phyloP scores from a whole-genome alignment of 306 rosid species.

The Sindora glabra region DNA sequence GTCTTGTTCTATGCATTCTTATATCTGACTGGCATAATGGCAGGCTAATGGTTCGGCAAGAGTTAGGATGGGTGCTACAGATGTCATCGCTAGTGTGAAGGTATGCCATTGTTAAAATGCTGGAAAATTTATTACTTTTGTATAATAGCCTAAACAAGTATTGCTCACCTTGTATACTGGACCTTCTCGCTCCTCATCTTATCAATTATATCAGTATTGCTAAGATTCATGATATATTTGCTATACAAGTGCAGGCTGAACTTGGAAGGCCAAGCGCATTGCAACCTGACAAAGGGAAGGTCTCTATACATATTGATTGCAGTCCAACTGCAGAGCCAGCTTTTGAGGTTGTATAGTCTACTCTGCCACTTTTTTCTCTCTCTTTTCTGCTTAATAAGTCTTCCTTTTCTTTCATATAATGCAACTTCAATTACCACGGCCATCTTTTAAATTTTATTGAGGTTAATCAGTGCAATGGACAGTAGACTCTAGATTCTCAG shows the following conservation, averaged over 20 bases:
- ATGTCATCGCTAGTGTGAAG: slow-evolving; percentile 85
- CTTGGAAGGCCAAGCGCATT: slow-evolving; percentile 67
- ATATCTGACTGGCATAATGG: slow-evolving; percentile 5
- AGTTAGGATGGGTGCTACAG: slow-evolving; percentile 71
- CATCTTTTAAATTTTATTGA: not conserved
- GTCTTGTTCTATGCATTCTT: not conserved
- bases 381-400: slow-evolving; percentile 4
- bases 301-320: slow-evolving; percentile 60
- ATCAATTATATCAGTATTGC: not conserved
- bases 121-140: not conserved
- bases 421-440: not conserved
- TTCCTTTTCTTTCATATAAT: slow-evolving; percentile 4
- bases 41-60: slow-evolving; percentile 89
- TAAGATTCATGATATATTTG: slow-evolving; percentile 6
- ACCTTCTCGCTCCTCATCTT: no score
- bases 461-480: not conserved
- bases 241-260: slow-evolving; percentile 62
- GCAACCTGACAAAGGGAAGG: slow-evolving; percentile 77
- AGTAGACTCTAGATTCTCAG: not conserved
- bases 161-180: not conserved
- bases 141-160: not conserved
- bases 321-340: slow-evolving; percentile 72
- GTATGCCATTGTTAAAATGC: slow-evolving; percentile 27
- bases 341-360: slow-evolving; percentile 47
- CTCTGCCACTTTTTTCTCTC: not conserved